Evolutionary conservation across 768 basidiomycete species (phyloP).

Genomic region (Psilocybe subaeruginosa): DNA sequence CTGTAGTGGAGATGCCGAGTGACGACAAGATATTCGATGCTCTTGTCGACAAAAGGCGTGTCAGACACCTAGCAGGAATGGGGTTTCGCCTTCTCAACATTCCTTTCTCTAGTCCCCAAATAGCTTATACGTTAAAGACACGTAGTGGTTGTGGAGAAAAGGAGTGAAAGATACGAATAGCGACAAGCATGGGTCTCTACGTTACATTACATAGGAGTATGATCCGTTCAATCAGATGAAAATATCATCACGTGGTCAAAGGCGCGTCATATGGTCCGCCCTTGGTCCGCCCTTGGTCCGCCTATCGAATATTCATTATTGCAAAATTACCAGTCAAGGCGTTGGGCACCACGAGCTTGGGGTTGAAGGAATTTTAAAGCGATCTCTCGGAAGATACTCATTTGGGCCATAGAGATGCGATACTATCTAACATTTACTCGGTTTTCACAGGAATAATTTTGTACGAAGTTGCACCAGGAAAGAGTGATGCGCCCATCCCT

Average conservation of each 20-base stretch:
- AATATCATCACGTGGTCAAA: slow-evolving; percentile 13
- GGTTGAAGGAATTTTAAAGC: too few relatives aligned
- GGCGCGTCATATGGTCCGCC: slow-evolving; percentile 2
- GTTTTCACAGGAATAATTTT: too few relatives aligned
- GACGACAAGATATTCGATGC: slow-evolving; percentile 70
- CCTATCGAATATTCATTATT: too few relatives aligned
- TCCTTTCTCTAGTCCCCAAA: not conserved
- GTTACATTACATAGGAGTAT: slow-evolving; percentile 5
- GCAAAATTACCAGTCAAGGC: too few relatives aligned
- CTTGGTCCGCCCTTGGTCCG: not conserved
- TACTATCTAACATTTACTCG: too few relatives aligned
- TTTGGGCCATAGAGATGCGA: too few relatives aligned
- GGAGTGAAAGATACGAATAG: slow-evolving; percentile 2
- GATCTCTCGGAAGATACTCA: too few relatives aligned
- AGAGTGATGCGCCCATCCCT: too few relatives aligned
- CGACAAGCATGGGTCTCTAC: slow-evolving; percentile 7
- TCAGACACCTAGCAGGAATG: slow-evolving; percentile 20
- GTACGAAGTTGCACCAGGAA: too few relatives aligned
- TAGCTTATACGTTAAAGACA: not conserved
- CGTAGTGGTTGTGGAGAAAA: slow-evolving; percentile 15
- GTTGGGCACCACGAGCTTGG: too few relatives aligned
- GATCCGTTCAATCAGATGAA: slow-evolving; percentile 19
- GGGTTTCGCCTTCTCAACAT: slow-evolving; percentile 18
- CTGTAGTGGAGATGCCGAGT: slow-evolving; percentile 59
- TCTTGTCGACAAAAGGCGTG: slow-evolving; percentile 65